Conservation (phyloP, 257 asterid species). For the Przewalskia tangutica region DNA sequence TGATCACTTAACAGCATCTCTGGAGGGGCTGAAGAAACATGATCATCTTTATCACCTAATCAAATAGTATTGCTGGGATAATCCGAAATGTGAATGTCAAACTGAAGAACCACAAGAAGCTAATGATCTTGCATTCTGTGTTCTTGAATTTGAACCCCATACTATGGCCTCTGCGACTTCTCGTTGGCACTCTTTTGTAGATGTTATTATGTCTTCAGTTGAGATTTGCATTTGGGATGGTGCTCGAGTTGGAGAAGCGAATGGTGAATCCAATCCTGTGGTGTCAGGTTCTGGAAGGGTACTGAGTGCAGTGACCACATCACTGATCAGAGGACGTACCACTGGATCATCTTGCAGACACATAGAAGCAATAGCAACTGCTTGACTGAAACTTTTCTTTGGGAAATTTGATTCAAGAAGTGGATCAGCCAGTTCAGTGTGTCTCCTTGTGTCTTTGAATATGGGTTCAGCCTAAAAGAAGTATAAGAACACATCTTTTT, state of each 20-base stretch:
- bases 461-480: constrained; percentile 52
- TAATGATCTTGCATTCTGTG: constrained; percentile 11
- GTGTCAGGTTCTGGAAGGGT: constrained; percentile 40
- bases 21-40: background rate
- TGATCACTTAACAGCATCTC: background rate
- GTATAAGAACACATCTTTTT: background rate
- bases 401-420: constrained; percentile 45
- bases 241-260: constrained; percentile 14
- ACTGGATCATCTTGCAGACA: constrained; percentile 64
- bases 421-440: constrained; percentile 58
- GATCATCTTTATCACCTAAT: background rate
- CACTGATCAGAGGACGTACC: constrained; percentile 62
- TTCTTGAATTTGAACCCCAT: constrained; percentile 68
- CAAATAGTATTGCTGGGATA: background rate
- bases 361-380: constrained; percentile 74
- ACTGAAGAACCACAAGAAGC: constrained; percentile 12
- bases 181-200: constrained; percentile 34
- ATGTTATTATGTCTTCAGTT: background rate
- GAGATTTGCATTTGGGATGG: background rate
- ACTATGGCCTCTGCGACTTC: constrained; percentile 82
- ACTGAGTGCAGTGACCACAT: constrained; percentile 84
- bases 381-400: constrained; percentile 59
- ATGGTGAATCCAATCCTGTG: constrained; percentile 3
- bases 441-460: constrained; percentile 50
- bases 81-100: background rate